Percentiles rank a stretch among this genome's conserved stretches.
phyloP scores from a whole-genome alignment of 768 basidiomycete genomes.

The Paxillus involutus region DNA sequence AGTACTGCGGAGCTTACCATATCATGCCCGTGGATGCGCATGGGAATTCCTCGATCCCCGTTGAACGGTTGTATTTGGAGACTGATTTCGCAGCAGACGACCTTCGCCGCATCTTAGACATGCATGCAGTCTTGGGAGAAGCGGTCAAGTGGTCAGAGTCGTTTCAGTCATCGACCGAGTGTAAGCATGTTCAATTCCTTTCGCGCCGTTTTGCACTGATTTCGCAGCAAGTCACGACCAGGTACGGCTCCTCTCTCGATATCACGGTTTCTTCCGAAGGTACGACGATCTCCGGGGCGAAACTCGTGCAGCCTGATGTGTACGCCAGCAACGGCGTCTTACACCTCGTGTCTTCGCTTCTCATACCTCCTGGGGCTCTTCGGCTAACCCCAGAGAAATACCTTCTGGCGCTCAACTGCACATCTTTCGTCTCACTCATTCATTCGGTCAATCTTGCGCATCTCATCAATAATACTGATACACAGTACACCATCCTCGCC shows the following conservation, averaged over 20 bases:
- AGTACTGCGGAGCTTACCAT: conserved; percentile 75
- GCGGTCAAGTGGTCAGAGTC: conserved; percentile 68
- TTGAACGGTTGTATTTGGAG: conserved; percentile 87
- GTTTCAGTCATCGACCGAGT: conserved; percentile 48
- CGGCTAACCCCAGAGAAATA: conserved; percentile 92
- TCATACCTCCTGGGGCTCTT: conserved; percentile 75
- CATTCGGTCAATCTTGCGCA: conserved; percentile 76
- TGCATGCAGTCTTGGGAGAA: conserved; percentile 66
- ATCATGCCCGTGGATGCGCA: conserved; percentile 83
- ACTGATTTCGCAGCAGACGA: conserved; percentile 85
- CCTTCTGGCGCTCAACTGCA: conserved; percentile 89
- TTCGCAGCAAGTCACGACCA: conserved; percentile 58
- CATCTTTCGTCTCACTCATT: conserved; percentile 83
- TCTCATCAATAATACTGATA: conserved; percentile 68
- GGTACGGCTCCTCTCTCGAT: conserved; percentile 66
- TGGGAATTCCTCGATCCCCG: conserved; percentile 74
- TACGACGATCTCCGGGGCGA: conserved; percentile 55
- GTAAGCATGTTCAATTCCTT: conserved; percentile 41
- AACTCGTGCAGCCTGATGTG: conserved; percentile 74
- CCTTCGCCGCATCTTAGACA: conserved; percentile 70
- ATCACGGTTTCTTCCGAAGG: conserved; percentile 54
- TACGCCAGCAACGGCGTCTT: conserved; percentile 95
- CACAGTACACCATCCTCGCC: conserved; percentile 86
- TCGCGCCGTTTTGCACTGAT: conserved; percentile 10
- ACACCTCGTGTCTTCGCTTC: conserved; percentile 82